Percentiles rank a stretch among this genome's conserved stretches.
phyloP scores from a whole-genome alignment of 768 basidiomycete species.

The Paxillus ammoniavirescens region DNA sequence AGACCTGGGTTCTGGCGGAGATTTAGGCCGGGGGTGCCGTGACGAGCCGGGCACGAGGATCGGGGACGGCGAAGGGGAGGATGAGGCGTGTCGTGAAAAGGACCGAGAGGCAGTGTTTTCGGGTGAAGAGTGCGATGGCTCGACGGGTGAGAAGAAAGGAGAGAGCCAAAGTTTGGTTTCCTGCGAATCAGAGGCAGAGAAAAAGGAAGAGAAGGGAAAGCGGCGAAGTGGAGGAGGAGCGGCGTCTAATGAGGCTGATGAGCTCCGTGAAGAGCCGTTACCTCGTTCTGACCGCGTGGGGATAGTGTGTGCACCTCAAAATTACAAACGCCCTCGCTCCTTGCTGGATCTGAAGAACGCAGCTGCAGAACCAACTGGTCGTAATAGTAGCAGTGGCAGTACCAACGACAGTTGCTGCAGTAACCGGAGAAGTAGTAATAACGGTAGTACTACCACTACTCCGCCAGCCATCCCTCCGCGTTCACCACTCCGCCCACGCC shows the following conservation, averaged over 20 bases:
- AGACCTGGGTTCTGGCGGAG: conserved; percentile 17
- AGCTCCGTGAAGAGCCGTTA: conserved; percentile 17
- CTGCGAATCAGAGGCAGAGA: conserved; percentile 7
- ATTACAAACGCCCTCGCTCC: conserved; percentile 34
- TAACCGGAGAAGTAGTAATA: not conserved
- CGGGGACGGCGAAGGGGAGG: conserved; percentile 22
- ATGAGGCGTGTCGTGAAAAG: conserved; percentile 20
- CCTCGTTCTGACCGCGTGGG: conserved; percentile 50
- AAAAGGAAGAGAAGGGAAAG: not conserved
- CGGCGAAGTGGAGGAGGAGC: conserved; percentile 17
- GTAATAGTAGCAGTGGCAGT: conserved; percentile 11
- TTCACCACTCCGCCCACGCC: conserved; percentile 28
- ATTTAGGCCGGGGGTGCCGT: conserved; percentile 17
- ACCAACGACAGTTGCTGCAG: conserved; percentile 4
- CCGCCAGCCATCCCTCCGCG: conserved; percentile 31
- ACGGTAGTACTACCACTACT: not conserved
- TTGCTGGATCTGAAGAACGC: conserved; percentile 26
- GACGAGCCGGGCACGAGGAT: conserved; percentile 19
- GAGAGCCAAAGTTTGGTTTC: not conserved
- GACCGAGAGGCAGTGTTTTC: conserved; percentile 18
- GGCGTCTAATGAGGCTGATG: conserved; percentile 12
- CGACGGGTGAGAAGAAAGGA: conserved; percentile 8
- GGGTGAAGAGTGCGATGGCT: conserved; percentile 17
- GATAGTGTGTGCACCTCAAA: conserved; percentile 33
- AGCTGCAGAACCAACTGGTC: not conserved